Evolutionary conservation across 1,139 yeast species (phyloP), one percentile per base, ranked within the genome.

Genomic region (Debaryomyces singareniensis): DNA sequence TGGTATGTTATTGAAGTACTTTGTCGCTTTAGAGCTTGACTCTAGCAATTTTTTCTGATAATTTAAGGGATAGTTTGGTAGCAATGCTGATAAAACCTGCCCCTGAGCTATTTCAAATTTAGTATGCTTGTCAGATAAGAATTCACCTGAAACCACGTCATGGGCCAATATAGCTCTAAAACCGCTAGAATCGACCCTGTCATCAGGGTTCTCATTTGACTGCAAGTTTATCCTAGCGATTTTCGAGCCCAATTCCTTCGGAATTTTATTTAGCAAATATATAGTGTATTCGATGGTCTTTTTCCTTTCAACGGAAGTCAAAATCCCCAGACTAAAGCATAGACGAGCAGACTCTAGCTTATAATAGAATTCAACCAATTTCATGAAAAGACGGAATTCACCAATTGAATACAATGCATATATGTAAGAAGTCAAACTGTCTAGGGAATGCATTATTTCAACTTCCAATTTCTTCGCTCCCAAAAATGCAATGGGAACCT

Each of bases 331-430:
- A 22, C 64, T 53, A 38, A 85, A 62, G 45, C 73, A 73, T 40
- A 80, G 58, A 48, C 91, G 67, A 24, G 78, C 68, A 35, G 74
- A 77, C 44, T 80, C 79, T 42, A 86, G 65, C 31, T 76, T 75
- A 33, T 69, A 58, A 51, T 75, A 80, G 31, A 78, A 61, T 13
- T 51, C 53, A 2, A 68, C 55, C 40, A 81, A 61, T 42, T 73
- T 76, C 37, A 67, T 64, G 54, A 72, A 78, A 30, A 79, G 63
- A 25, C 71, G 60, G 37, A 77, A 78, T 45, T 80, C 85, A 27
- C 84, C 83, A 42, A 75, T 71, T 0, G 89, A 73, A 53, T 81
- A 81, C 45, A 80, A 65, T 1, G 85, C 76, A 55, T 71, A 81
- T 29, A 80, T 70, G 45, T 80, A 84, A 4, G 81, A 67, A 10